Evolutionary conservation across 139 green algal genomes (phyloP), one percentile per base, ranked within the genome.

Genomic region (Asterochloris sp.): DNA sequence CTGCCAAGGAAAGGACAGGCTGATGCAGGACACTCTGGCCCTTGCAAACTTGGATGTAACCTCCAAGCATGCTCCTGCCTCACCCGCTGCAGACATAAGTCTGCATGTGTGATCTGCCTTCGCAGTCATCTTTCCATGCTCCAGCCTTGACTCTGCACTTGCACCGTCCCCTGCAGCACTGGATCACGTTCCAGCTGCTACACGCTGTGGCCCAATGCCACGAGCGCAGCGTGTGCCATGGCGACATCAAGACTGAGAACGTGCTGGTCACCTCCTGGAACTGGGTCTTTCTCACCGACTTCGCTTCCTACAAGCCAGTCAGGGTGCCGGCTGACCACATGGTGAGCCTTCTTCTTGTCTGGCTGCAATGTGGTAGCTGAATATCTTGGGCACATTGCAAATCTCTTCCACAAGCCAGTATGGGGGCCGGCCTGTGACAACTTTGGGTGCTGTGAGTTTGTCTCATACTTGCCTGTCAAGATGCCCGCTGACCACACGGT

Each of bases 201-300:
- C 83, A 94, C 62, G 94, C 85, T 0, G 28, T 97, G 79, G 88
- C 87, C 11, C 91, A 97, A 76, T 82, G 78, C 28, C 96, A 99
- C 78, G 87, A 83, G 27, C 74, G 67, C 10, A 90, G 92, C 10
- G 89, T 98, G 17, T 94, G 91, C 73, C 96, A 99, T 79, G 96
- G 97, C 17, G 97, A 99, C 87, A 93, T 99, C 77, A 99, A 98
- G 91, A 87, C 82, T 28, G 94, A 98, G 81, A 98, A 99, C 78
- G 92, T 95, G 74, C 85, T 98, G 85, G 86, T 99, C 29, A 98
- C 94, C 16, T 97, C 92, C 62, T 98, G 95, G 95, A 91, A 91
- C 83, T 98, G 96, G 96, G 67, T 94, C 1, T 96, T 94, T 76
- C 89, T 99, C 27, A 80, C 91, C 12, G 97, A 99, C 88, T 98